phyloP scores from a whole-genome alignment of 2,329 filamentous ascomycete genomes.

The Phaeophleospora eucalypticola region DNA sequence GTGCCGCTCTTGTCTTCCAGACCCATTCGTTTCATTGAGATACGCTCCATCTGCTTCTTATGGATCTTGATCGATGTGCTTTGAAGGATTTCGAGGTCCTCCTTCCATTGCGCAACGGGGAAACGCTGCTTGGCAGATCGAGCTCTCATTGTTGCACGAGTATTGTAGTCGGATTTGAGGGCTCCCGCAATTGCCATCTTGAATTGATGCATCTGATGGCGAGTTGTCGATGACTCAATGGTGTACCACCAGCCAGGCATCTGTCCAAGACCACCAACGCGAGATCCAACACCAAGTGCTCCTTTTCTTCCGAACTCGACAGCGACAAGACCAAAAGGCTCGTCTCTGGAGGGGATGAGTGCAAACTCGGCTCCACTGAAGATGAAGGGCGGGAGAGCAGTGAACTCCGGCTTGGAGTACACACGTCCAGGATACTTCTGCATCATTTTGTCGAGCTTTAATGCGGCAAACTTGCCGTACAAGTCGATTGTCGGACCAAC shows the following conservation, averaged over 20 bases:
- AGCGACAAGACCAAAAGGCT: slow-evolving; percentile 65
- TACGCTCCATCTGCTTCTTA: slow-evolving; percentile 44
- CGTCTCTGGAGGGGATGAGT: slow-evolving; percentile 64
- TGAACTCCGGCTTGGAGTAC: slow-evolving; percentile 66
- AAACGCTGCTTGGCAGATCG: slow-evolving; percentile 63
- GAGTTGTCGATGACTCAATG: slow-evolving; percentile 60
- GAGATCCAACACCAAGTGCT: slow-evolving; percentile 61
- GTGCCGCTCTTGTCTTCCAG: slow-evolving; percentile 27
- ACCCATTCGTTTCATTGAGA: slow-evolving; percentile 30
- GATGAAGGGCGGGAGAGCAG: slow-evolving; percentile 61
- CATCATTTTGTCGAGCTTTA: slow-evolving; percentile 63
- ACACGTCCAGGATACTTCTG: slow-evolving; percentile 61
- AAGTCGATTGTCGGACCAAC: slow-evolving; percentile 64
- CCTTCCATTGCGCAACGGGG: slow-evolving; percentile 63
- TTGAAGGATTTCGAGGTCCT: slow-evolving; percentile 61
- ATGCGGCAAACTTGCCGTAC: slow-evolving; percentile 63
- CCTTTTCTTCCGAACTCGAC: slow-evolving; percentile 67
- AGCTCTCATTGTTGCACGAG: slow-evolving; percentile 60
- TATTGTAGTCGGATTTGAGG: slow-evolving; percentile 53
- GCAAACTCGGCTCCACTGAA: slow-evolving; percentile 66
- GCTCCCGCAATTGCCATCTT: slow-evolving; percentile 60
- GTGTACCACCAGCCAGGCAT: slow-evolving; percentile 72
- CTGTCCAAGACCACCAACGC: slow-evolving; percentile 64
- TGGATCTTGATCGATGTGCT: slow-evolving; percentile 56
- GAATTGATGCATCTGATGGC: slow-evolving; percentile 62